Base-by-base conservation (phyloP, 495 filamentous ascomycete species). In the Aspergillus leporis region DNA sequence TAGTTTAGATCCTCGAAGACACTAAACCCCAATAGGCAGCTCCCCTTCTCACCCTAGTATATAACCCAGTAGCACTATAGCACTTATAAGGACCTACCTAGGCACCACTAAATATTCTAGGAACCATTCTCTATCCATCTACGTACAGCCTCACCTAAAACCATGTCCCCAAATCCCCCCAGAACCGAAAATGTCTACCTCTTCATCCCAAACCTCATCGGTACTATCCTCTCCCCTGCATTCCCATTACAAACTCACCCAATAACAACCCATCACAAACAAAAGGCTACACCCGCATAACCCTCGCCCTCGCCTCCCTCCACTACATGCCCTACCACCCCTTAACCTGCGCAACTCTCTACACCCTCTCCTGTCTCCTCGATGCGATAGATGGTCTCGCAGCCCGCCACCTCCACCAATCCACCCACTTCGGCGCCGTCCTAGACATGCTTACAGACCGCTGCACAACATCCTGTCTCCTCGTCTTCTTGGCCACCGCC, bases 311-410 rank as follows among this genome's bases (percentile, higher is more conserved):
- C 51, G 89, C 87, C 49, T 92, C 90, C 43, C 83, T 96, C 54
- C 93, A 92, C 77, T 94, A 92, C 77, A 95, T 96, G 91, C 89
- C 90, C 21, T 78, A 93, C n/a, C 91, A 96, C 68, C 91, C 91
- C 5, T 83, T 90, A 66, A 94, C 90, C 25, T 94, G 91, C 75
- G 88, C 86, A 53, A 62, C 87, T 36, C 85, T 95, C 47, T 96
- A 96, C 74, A 87, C 83, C 66, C 74, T 93, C 47, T 92, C 89
- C 18, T 96, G 91, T 70, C 82, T 95, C 12, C 84, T 96, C 30
- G 91, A 96, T 70, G 91, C 91, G 23, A 80, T 95, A 32, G 91
- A 96, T 64, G 91, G 91, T 46, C 83, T 85, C 59, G 90, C 90
- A 4, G 91, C 91, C 36, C 87, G 91, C 38, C 74, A 80, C 58